A percentile compares a stretch with the other conserved stretches of the same genome.
Conservation (phyloP, 164 flowering plant species). For the Vitis amurensis region DNA sequence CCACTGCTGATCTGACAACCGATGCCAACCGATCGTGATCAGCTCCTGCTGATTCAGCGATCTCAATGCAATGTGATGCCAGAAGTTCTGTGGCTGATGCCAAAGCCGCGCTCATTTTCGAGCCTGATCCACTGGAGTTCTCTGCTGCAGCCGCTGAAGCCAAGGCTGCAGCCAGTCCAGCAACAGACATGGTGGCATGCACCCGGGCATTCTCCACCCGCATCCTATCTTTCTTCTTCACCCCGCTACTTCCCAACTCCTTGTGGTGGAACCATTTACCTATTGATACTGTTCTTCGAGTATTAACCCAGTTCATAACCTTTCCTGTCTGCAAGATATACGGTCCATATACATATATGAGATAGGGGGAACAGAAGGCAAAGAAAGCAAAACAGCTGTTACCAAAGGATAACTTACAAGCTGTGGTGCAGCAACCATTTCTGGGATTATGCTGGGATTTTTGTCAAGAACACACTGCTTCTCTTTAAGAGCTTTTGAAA, state of each 20-base stretch:
- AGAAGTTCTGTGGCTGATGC: conserved; percentile 83
- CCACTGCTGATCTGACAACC: conserved; percentile 72
- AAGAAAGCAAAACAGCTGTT: neutral
- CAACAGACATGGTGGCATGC: conserved; percentile 75
- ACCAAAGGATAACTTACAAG: conserved; percentile 35
- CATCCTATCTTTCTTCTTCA: conserved; percentile 72
- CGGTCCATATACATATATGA: neutral
- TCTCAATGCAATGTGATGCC: conserved; percentile 79
- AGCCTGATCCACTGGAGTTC: conserved; percentile 28
- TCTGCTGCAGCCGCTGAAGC: conserved; percentile 71
- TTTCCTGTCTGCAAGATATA: conserved; percentile 34
- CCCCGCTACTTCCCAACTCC: conserved; percentile 30
- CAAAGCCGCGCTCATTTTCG: conserved; percentile 66
- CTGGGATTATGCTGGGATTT: conserved; percentile 23
- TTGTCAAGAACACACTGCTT: conserved; percentile 29
- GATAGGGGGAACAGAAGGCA: neutral
- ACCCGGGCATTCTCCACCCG: conserved; percentile 66
- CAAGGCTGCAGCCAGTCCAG: conserved; percentile 81
- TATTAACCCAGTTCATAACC: conserved; percentile 18
- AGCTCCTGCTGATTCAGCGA: conserved; percentile 80
- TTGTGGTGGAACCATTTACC: conserved; percentile 81
- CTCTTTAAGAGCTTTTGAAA: conserved; percentile 74
- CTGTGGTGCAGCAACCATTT: conserved; percentile 23
- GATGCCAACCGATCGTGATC: conserved; percentile 63
- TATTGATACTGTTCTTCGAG: conserved; percentile 34